Evolutionary conservation across 257 asterid species (phyloP), one percentile per base, ranked within the genome.

Genomic region (Ajuga chamaepitys): DNA sequence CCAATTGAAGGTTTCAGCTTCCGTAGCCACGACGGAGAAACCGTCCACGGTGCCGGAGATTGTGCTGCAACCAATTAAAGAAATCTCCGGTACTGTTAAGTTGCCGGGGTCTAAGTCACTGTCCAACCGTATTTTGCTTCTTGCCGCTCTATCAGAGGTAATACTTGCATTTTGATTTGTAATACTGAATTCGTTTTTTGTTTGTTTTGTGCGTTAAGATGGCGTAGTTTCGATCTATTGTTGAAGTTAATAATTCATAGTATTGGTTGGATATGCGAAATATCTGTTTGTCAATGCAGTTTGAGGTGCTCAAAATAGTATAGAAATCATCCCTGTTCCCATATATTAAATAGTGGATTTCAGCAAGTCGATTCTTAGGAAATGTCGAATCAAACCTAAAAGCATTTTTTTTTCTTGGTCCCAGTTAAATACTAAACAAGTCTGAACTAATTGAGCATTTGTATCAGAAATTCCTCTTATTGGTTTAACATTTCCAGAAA

Each of bases 71-170:
- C 99, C 99, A 35, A 94, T 94, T 66, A 82, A 79, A 71, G 91
- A 94, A 24, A 86, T 94, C 22, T 90, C 99, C 10, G 99, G 99
- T 12, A 80, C 81, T 3, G 99, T 94, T 50, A 94, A 90, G 83
- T 78, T 94, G 79, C 99, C 99, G 26, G 99, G 99, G 44, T 94
- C 99, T 4, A 94, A 94, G 56, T 94, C 99, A 14, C 94, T 94
- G 34, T 94, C 99, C 66, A 94, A 94, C 80, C 87, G 99, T 35
- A 82, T 94, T 83, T 87, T 94, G 40, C 97, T 94, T 58, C 95
- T 94, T 47, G 99, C 99, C 74, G 97, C 99, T 55, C 89, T 92
- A 47, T 80, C 96, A 58, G 91, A 94, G 97, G 99, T 94, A 64
- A 63, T 10, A 40, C 46, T 38, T 32, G 74, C 10, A 0, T 68